Conservation (phyloP, 768 basidiomycete genomes). For the Rhodotorula toruloides region DNA sequence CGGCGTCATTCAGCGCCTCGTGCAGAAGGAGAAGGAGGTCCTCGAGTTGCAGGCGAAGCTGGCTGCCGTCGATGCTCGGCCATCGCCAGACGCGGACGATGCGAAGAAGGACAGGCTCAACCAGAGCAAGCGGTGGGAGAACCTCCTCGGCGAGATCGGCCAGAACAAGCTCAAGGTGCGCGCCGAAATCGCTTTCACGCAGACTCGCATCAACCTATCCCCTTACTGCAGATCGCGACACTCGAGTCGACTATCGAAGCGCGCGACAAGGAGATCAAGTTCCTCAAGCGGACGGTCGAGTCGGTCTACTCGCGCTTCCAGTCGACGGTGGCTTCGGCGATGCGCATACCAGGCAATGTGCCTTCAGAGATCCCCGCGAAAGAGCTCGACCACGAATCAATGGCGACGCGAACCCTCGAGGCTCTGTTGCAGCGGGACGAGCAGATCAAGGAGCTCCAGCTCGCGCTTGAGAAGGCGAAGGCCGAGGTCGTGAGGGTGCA, state of each 20-base stretch:
- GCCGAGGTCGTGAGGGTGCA: slow-evolving; percentile 49
- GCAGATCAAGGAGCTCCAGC: slow-evolving; percentile 55
- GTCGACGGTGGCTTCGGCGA: neutral
- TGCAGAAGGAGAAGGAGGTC: slow-evolving; percentile 80
- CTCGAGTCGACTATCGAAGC: slow-evolving; percentile 52
- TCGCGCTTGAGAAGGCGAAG: slow-evolving; percentile 42
- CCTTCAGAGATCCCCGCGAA: slow-evolving; percentile 46
- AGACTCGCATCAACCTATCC: no score
- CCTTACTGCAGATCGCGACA: slow-evolving; percentile 57
- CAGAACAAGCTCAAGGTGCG: slow-evolving; percentile 65
- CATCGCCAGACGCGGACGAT: slow-evolving; percentile 64
- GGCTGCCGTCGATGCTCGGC: slow-evolving; percentile 48
- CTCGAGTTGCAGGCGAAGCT: slow-evolving; percentile 66
- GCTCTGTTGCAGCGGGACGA: slow-evolving; percentile 64
- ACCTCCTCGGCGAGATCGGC: slow-evolving; percentile 67
- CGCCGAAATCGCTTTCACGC: neutral
- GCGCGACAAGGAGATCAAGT: slow-evolving; percentile 68
- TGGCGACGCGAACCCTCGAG: slow-evolving; percentile 68
- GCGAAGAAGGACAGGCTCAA: slow-evolving; percentile 64
- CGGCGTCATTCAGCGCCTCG: slow-evolving; percentile 71
- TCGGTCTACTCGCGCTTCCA: slow-evolving; percentile 77
- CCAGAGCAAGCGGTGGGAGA: slow-evolving; percentile 62
- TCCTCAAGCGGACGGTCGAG: slow-evolving; percentile 78
- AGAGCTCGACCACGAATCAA: slow-evolving; percentile 58
- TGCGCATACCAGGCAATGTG: slow-evolving; percentile 52